A percentile compares a stretch with the other conserved stretches of the same genome.
phyloP scores from a whole-genome alignment of 129 eudicot genomes.

The Lactuca saligna region DNA sequence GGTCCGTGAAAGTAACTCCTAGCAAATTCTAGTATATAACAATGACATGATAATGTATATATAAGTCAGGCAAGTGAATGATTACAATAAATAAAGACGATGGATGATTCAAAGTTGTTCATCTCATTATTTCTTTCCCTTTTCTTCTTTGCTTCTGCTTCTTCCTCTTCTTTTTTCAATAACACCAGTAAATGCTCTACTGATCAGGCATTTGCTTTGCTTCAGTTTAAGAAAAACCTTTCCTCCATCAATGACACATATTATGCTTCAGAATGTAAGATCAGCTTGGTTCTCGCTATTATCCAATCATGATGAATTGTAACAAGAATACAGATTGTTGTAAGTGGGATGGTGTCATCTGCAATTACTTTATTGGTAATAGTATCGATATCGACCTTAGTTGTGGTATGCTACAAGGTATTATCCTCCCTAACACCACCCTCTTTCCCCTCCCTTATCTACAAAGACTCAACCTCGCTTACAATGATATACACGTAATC shows the following conservation, averaged over 20 bases:
- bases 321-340: conserved; percentile 30
- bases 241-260: background rate
- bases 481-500: no score
- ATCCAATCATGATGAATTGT: conserved; percentile 23
- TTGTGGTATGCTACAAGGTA: conserved; percentile 29
- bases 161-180: conserved; percentile 1
- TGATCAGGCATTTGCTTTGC: conserved; percentile 1
- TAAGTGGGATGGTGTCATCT: conserved; percentile 36
- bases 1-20: no score
- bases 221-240: conserved; percentile 13
- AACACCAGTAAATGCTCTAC: background rate
- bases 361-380: conserved; percentile 24
- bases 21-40: no score
- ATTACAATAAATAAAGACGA: background rate
- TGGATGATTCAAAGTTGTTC: conserved; percentile 13
- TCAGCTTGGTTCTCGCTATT: background rate
- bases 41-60: no score
- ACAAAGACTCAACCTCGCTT: no score
- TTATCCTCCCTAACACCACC: conserved; percentile 26
- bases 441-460: conserved; percentile 19
- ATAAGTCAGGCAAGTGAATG: background rate
- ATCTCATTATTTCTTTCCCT: background rate
- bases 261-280: background rate
- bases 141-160: conserved; percentile 6
- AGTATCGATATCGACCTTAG: conserved; percentile 35